Percentiles rank a stretch among this genome's conserved stretches.
Conservation (phyloP, 2,329 filamentous ascomycete species). For the Fusarium beomiforme region DNA sequence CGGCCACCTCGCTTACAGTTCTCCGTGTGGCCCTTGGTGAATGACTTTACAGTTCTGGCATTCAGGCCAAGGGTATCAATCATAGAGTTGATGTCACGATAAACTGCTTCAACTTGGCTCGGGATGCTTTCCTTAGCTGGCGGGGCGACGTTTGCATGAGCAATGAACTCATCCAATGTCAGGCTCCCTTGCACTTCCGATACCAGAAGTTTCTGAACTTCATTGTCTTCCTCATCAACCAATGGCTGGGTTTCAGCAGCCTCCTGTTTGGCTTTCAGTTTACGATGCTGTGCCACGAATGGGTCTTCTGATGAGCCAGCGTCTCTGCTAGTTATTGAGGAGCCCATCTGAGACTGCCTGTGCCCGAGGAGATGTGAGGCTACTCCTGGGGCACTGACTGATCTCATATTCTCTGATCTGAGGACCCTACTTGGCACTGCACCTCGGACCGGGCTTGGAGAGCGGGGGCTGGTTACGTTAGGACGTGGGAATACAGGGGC, state of each 20-base stretch:
- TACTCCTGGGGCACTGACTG: conserved; percentile 69
- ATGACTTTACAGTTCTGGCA: conserved; percentile 70
- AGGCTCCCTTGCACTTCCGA: conserved; percentile 70
- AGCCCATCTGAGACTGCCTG: conserved; percentile 50
- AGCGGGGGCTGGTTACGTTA: conserved; percentile 69
- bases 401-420: conserved; percentile 62
- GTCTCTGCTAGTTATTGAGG: conserved; percentile 54
- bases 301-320: conserved; percentile 53
- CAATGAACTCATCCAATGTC: conserved; percentile 74
- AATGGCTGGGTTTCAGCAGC: conserved; percentile 67
- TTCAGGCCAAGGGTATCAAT: conserved; percentile 92
- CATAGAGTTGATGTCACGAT: conserved; percentile 91
- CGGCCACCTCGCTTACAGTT: conserved; percentile 63
- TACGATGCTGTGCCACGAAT: conserved; percentile 61
- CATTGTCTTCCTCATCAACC: conserved; percentile 75
- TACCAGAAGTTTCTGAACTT: conserved; percentile 70
- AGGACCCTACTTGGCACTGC: conserved; percentile 62
- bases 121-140: conserved; percentile 67
- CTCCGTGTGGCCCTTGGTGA: conserved; percentile 74
- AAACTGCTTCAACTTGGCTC: conserved; percentile 73
- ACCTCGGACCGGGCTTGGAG: conserved; percentile 75
- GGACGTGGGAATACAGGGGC: conserved; percentile 66
- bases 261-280: conserved; percentile 63
- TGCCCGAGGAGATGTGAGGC: conserved; percentile 63
- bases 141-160: conserved; percentile 64